These are phyloP conservation scores for Cladophialophora carrionii DNA, from an alignment of 2,329 filamentous ascomycete species.

Conservation along the genomic window DNA sequence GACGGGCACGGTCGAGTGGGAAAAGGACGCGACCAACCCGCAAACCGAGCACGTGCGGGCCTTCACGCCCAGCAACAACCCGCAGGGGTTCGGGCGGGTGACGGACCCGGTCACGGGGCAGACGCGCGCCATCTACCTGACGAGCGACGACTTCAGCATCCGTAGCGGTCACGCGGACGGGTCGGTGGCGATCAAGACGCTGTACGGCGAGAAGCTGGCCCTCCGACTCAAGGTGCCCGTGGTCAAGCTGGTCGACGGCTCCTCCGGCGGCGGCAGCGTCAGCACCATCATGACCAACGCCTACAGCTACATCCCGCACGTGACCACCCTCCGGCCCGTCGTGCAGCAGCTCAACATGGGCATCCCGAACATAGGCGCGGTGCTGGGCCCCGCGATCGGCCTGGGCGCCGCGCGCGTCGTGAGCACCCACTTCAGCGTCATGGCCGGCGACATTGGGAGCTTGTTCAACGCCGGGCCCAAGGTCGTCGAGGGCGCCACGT, in stretches of 20 bases:
- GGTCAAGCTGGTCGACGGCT: conserved; percentile 67
- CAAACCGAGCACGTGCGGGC: conserved; percentile 53
- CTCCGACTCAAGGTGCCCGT: conserved; percentile 66
- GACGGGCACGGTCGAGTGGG: conserved; percentile 63
- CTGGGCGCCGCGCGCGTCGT: conserved; percentile 65
- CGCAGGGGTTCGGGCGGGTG: conserved; percentile 62
- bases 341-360: conserved; percentile 57
- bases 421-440: conserved; percentile 66
- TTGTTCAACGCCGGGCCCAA: conserved; percentile 68
- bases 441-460: conserved; percentile 65
- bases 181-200: conserved; percentile 59
- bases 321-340: conserved; percentile 53
- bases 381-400: conserved; percentile 64
- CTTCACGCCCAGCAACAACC: conserved; percentile 65
- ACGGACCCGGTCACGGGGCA: conserved; percentile 36
- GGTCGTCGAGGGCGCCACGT: conserved; percentile 65
- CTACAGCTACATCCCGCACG: conserved; percentile 64
- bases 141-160: conserved; percentile 66
- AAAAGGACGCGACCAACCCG: conserved; percentile 44
- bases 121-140: conserved; percentile 61
- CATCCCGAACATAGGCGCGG: conserved; percentile 66
- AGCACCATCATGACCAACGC: conserved; percentile 45
- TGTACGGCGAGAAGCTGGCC: conserved; percentile 64
- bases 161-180: conserved; percentile 68
- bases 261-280: conserved; percentile 59